These are phyloP conservation scores for Mycena sp. DNA, from an alignment of 1,284 basidiomycete genomes.

Conservation along the genomic window DNA sequence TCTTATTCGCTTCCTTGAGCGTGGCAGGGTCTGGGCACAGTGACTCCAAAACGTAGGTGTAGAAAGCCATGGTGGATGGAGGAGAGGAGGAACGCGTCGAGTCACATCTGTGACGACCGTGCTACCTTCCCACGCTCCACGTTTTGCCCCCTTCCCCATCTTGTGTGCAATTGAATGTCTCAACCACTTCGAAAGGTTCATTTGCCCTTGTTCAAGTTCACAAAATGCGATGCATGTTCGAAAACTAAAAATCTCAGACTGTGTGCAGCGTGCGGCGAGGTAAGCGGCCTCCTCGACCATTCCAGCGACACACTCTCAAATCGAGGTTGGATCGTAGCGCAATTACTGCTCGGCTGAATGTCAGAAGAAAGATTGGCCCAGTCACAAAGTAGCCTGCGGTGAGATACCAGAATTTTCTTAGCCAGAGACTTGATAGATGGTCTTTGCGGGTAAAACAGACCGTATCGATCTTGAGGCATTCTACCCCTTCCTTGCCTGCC, in stretches of 20 bases:
- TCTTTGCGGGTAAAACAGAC: constrained; percentile 44
- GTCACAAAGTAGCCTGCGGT: constrained; percentile 49
- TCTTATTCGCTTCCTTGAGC: neutral
- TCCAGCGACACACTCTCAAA: constrained; percentile 25
- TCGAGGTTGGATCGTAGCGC: constrained; percentile 35
- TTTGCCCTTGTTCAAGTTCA: constrained; percentile 8
- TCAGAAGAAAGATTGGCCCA: constrained; percentile 47
- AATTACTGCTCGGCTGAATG: constrained; percentile 50
- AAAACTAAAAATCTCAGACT: neutral
- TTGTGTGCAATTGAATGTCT: neutral
- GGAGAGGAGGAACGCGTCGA: too few relatives aligned
- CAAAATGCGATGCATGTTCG: constrained; percentile 1
- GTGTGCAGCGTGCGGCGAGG: constrained; percentile 16
- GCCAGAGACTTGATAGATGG: neutral
- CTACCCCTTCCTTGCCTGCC: constrained; percentile 48
- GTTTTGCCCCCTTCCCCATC: too few relatives aligned
- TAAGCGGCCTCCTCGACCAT: neutral
- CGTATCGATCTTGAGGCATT: constrained; percentile 47
- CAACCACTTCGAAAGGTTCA: neutral
- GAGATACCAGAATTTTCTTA: constrained; percentile 5
- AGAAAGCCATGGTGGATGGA: too few relatives aligned
- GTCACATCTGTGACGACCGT: too few relatives aligned
- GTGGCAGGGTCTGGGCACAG: constrained; percentile 17
- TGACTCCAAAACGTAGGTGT: neutral
- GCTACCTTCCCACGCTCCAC: too few relatives aligned